phyloP scores from a whole-genome alignment of 805 yeast genomes.

The Yarrowia osloensis region DNA sequence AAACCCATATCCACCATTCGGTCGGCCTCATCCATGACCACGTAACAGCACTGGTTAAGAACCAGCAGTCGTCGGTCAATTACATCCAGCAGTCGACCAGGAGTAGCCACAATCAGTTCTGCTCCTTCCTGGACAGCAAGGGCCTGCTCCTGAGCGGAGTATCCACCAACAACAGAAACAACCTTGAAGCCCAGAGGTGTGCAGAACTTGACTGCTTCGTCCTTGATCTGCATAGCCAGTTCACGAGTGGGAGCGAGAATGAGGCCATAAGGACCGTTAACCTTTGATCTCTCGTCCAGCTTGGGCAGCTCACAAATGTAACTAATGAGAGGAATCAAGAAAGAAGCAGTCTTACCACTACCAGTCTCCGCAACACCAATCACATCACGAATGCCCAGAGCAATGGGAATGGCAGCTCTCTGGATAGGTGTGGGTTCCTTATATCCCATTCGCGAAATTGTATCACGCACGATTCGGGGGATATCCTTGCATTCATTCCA shows the following conservation, averaged over 20 bases:
- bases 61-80: slow-evolving; percentile 65
- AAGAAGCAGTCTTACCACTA: slow-evolving; percentile 90
- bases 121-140: slow-evolving; percentile 60
- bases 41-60: slow-evolving; percentile 60
- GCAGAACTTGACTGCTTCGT: slow-evolving; percentile 60
- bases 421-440: slow-evolving; percentile 86
- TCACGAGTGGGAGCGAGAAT: slow-evolving; percentile 93
- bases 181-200: slow-evolving; percentile 44
- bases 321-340: slow-evolving; percentile 68
- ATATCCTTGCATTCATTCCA: slow-evolving; percentile 67
- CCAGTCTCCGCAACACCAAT: slow-evolving; percentile 97
- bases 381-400: slow-evolving; percentile 60
- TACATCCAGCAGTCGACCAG: slow-evolving; percentile 86
- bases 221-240: slow-evolving; percentile 81
- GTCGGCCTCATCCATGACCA: slow-evolving; percentile 93
- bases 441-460: slow-evolving; percentile 47
- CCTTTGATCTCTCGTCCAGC: slow-evolving; percentile 49
- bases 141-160: slow-evolving; percentile 72
- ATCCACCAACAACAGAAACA: slow-evolving; percentile 86
- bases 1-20: slow-evolving; percentile 95
- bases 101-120: slow-evolving; percentile 87
- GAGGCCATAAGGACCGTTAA: slow-evolving; percentile 71
- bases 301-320: slow-evolving; percentile 53
- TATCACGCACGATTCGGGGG: slow-evolving; percentile 47
- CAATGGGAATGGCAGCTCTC: slow-evolving; percentile 80